Evolutionary conservation across 2,329 filamentous ascomycete genomes (phyloP).

Genomic region (Pseudohalonectria lignicola): DNA sequence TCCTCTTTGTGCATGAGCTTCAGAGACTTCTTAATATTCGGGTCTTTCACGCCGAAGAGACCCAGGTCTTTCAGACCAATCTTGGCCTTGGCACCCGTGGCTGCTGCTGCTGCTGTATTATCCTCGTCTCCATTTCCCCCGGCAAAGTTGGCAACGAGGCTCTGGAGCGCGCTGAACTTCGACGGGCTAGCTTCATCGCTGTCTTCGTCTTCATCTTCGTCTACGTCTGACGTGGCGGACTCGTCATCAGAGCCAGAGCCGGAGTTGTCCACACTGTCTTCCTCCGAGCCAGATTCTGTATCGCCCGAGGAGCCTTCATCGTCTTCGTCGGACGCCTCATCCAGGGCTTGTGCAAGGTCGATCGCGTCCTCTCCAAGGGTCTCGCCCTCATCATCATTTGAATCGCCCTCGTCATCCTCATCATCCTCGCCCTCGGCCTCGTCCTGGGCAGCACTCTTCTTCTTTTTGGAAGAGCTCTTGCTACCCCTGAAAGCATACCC

Average conservation of each 20-base stretch:
- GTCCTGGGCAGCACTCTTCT: constrained; percentile 20
- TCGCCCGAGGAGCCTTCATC: constrained; percentile 33
- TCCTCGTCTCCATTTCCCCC: constrained; percentile 40
- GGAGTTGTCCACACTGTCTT: constrained; percentile 24
- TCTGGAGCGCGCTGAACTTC: constrained; percentile 54
- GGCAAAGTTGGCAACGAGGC: constrained; percentile 57
- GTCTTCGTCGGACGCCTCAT: constrained; percentile 41
- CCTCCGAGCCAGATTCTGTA: constrained; percentile 31
- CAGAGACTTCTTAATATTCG: constrained; percentile 65
- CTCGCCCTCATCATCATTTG: constrained; percentile 47
- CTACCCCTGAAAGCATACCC: constrained; percentile 51
- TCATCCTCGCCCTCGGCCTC: constrained; percentile 32
- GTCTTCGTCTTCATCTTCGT: constrained; percentile 31
- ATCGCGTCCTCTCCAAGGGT: constrained; percentile 49
- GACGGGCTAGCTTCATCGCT: constrained; percentile 36
- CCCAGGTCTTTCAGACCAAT: constrained; percentile 66
- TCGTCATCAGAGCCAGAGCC: constrained; percentile 23
- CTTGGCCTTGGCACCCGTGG: constrained; percentile 43
- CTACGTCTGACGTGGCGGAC: constrained; percentile 18
- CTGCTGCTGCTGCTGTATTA: constrained; percentile 34
- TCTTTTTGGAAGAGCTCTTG: constrained; percentile 18
- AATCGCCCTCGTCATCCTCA: constrained; percentile 39
- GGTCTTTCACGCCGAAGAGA: constrained; percentile 60
- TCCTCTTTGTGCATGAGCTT: constrained; percentile 61
- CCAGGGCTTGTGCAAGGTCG: constrained; percentile 44